Evolutionary conservation across 306 rosid genomes (phyloP), one percentile per base, ranked within the genome.

Genomic region (Lablab purpureus): DNA sequence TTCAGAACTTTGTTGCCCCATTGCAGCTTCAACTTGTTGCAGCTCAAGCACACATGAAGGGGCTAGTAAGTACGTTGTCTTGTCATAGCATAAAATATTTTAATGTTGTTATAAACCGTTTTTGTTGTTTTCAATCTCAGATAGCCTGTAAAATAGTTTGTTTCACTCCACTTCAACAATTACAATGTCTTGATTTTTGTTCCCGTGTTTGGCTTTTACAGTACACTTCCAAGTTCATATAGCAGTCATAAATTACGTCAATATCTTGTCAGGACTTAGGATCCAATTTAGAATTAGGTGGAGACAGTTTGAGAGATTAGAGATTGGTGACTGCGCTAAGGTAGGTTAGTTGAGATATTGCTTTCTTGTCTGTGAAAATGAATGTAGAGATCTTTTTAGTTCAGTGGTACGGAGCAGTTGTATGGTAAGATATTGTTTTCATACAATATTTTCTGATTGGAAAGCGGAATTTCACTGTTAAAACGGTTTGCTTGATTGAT

Each of bases 1-100:
- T 81, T 69, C 62, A 23, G 51, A 72, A 40, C 30, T 62, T 67
- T 55, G 54, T 51, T 30, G 28, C 27, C 49, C 34, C 45, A 43
- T 63, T 67, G 66, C 78, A 17, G 40, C 75, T 71, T 67, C 59
- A 19, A 30, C 58, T 50, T 15, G 9, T 58, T 32, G 37, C 37
- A 56, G 47, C 49, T 47, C 74, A 52, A 62, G 78, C 54, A 75
- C 82, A 51, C 62, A 87, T 84, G 88, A 84, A 81, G 83, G 71
- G 80, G 63, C 86, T 81, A 87, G 88, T 87, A 81, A 87, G 90
- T 87, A 87, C 90, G 90, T 87, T 87, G 82, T 59, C 76, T 79
- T 62, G 10, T 69, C 62, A 28, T 17, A 37, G 28, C 14, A 25
- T 11, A 41, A 25, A 3, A 74, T 43, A 4, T 55, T 73, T 13